phyloP scores from a whole-genome alignment of 75 land plant genomes.

The Pseudotsuga menziesii region DNA sequence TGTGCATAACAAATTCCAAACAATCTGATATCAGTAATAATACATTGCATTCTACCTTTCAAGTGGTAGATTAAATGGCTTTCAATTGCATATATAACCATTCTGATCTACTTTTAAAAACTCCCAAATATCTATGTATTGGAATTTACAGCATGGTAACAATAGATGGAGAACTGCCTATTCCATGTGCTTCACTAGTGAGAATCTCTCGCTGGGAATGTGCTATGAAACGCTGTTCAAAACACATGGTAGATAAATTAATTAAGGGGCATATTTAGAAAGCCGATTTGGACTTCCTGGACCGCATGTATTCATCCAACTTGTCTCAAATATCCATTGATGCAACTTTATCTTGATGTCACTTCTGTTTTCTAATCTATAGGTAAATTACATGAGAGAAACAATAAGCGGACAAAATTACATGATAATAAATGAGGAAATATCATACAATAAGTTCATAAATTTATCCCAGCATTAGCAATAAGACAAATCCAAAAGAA shows the following conservation, averaged over 20 bases:
- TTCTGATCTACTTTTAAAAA: background rate
- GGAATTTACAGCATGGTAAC: background rate
- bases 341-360: slow-evolving; percentile 89
- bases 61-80: background rate
- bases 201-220: background rate
- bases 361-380: too few relatives aligned
- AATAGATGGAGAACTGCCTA: background rate
- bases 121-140: background rate
- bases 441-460: background rate
- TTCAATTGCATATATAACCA: background rate
- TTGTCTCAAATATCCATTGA: slow-evolving; percentile 90
- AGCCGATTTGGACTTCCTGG: slow-evolving; percentile 15
- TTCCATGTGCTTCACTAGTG: background rate
- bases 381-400: too few relatives aligned
- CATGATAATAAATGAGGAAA: background rate
- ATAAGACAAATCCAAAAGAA: background rate
- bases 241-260: background rate
- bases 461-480: too few relatives aligned
- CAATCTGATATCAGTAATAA: too few relatives aligned
- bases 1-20: too few relatives aligned
- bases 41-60: background rate
- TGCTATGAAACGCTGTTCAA: background rate
- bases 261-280: background rate
- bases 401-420: background rate
- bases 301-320: slow-evolving; percentile 66